Conservation (phyloP, 768 basidiomycete genomes). For the Lactifluus rugatus region DNA sequence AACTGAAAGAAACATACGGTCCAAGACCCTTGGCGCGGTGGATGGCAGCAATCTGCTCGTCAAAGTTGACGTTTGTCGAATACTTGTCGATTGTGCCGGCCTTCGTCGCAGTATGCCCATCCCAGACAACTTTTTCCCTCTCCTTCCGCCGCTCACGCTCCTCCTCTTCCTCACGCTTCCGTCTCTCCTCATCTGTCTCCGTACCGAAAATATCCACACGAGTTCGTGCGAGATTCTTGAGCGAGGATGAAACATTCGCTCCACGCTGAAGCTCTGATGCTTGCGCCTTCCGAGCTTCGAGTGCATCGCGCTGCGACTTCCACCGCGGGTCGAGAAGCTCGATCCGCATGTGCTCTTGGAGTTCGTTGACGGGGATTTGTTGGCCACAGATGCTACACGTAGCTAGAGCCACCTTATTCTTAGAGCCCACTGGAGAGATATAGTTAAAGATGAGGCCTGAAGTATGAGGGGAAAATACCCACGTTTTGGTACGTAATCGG, state of each 20-base stretch:
- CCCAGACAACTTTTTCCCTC: slow-evolving; percentile 95
- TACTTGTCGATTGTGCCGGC: slow-evolving; percentile 87
- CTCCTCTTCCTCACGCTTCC: slow-evolving; percentile 80
- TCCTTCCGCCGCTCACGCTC: slow-evolving; percentile 75
- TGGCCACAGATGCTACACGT: slow-evolving; percentile 94
- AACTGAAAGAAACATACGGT: slow-evolving; percentile 44
- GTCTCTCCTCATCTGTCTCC: slow-evolving; percentile 83
- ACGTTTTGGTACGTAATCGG: slow-evolving; percentile 94
- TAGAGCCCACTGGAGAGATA: slow-evolving; percentile 52
- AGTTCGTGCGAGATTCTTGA: slow-evolving; percentile 88
- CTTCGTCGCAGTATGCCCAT: slow-evolving; percentile 94
- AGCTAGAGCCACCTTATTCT: slow-evolving; percentile 60
- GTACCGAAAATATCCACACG: slow-evolving; percentile 97
- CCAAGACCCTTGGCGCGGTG: slow-evolving; percentile 88
- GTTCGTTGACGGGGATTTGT: slow-evolving; percentile 89
- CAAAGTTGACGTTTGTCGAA: slow-evolving; percentile 87
- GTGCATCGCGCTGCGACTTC: slow-evolving; percentile 87
- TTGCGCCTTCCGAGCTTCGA: slow-evolving; percentile 86
- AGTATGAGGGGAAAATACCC: slow-evolving; percentile 27
- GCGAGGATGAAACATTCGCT: slow-evolving; percentile 88
- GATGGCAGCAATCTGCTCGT: slow-evolving; percentile 96
- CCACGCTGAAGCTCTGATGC: slow-evolving; percentile 81
- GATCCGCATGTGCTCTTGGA: slow-evolving; percentile 97
- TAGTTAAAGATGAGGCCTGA: slow-evolving; percentile 1
- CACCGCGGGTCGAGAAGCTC: slow-evolving; percentile 95